Conservation (phyloP, 768 basidiomycete species). For the Tylopilus felleus region DNA sequence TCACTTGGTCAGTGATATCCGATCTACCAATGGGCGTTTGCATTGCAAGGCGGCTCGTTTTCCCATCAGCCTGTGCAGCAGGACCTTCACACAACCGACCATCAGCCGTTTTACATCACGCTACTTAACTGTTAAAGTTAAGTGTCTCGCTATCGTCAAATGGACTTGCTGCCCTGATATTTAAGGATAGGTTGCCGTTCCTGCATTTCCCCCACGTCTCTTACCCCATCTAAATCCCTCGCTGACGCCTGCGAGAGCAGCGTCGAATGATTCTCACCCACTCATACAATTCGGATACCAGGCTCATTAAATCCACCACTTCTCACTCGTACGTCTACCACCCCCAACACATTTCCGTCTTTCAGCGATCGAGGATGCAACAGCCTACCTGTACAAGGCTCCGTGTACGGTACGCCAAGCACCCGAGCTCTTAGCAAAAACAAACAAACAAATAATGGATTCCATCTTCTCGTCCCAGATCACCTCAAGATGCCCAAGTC, state of each 20-base stretch:
- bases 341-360: conserved; percentile 9
- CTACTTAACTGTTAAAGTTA: conserved; percentile 27
- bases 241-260: conserved; percentile 17
- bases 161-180: conserved; percentile 20
- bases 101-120: conserved; percentile 35
- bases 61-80: conserved; percentile 18
- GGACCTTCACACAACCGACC: conserved; percentile 26
- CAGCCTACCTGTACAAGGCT: conserved; percentile 63
- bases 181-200: conserved; percentile 26
- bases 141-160: conserved; percentile 21
- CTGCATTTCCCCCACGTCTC: conserved; percentile 9
- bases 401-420: conserved; percentile 42
- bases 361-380: conserved; percentile 45
- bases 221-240: conserved; percentile 6
- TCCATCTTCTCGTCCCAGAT: conserved; percentile 29
- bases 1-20: conserved; percentile 10
- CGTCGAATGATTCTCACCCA: conserved; percentile 28
- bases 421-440: not conserved
- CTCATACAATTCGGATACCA: conserved; percentile 16
- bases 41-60: conserved; percentile 17
- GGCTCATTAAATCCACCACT: conserved; percentile 29
- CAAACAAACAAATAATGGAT: not conserved
- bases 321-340: conserved; percentile 22
- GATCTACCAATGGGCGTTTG: conserved; percentile 23
- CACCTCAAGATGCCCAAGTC: conserved; percentile 63